phyloP scores from a whole-genome alignment of 2,329 filamentous ascomycete species.

The Sphaerulina musiva region DNA sequence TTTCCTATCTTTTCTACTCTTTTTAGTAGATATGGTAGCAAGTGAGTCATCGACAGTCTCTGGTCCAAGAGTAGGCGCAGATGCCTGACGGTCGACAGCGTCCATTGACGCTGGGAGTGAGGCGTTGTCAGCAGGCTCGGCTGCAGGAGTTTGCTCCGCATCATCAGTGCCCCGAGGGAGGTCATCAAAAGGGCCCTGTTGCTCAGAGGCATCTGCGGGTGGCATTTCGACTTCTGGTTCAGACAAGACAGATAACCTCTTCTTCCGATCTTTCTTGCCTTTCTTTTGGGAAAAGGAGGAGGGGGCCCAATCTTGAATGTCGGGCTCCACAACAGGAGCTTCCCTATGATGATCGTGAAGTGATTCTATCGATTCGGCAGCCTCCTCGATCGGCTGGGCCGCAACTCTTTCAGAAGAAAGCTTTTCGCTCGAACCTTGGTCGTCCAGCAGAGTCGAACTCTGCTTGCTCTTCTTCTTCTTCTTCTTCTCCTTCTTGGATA shows the following conservation, averaged over 20 bases:
- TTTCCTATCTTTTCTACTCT: conserved; percentile 23
- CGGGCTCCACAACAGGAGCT: not conserved
- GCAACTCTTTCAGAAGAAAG: not conserved
- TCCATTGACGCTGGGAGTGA: not conserved
- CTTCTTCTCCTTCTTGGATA: not conserved
- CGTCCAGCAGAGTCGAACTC: not conserved
- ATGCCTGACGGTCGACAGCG: not conserved
- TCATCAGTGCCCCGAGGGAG: not conserved
- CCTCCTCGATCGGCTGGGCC: not conserved
- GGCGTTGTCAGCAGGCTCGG: not conserved
- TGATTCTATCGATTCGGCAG: not conserved
- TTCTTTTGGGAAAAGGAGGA: conserved; percentile 25
- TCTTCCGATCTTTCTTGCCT: conserved; percentile 40
- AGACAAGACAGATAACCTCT: conserved; percentile 13
- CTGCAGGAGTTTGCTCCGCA: not conserved
- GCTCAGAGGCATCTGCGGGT: not conserved
- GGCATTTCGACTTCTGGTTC: not conserved
- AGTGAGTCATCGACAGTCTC: conserved; percentile 12
- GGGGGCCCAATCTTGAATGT: not conserved
- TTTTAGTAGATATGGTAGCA: conserved; percentile 21
- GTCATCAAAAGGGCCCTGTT: not conserved
- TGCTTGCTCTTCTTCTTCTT: not conserved
- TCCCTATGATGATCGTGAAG: not conserved
- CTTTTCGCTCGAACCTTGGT: not conserved
- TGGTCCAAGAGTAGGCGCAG: not conserved